Percentiles rank a stretch among this genome's conserved stretches.
Evolutionary conservation across 1,284 basidiomycete species (phyloP).

Genomic region (Cryptococcus sp.): DNA sequence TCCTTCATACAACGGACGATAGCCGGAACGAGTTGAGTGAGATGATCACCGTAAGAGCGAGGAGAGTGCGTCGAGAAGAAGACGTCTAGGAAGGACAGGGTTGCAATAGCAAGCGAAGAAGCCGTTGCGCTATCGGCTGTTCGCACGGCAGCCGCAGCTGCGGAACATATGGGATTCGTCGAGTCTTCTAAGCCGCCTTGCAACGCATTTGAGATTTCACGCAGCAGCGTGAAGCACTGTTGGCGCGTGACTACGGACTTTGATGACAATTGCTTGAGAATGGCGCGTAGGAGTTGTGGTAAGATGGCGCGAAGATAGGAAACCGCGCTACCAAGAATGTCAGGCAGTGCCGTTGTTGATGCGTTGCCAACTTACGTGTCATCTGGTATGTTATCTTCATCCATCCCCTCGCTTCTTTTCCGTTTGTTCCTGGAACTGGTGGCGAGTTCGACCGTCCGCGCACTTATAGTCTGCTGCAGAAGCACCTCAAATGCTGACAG

Average conservation of each 20-base stretch:
- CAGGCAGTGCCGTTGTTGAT: not conserved
- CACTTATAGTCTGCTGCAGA: slow-evolving; percentile 69
- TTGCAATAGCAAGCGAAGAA: slow-evolving; percentile 73
- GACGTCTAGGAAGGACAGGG: slow-evolving; percentile 77
- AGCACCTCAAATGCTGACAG: slow-evolving; percentile 82
- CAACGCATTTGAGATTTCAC: slow-evolving; percentile 74
- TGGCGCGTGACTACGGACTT: slow-evolving; percentile 84
- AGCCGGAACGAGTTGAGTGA: slow-evolving; percentile 68
- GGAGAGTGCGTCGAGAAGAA: slow-evolving; percentile 82
- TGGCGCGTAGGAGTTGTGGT: slow-evolving; percentile 73
- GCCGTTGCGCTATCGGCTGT: slow-evolving; percentile 65
- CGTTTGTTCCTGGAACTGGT: slow-evolving; percentile 44
- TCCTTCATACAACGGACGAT: slow-evolving; percentile 68
- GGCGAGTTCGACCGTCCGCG: slow-evolving; percentile 33
- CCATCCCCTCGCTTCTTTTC: slow-evolving; percentile 72
- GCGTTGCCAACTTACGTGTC: slow-evolving; percentile 62
- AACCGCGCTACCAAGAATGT: slow-evolving; percentile 14
- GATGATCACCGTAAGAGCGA: slow-evolving; percentile 62
- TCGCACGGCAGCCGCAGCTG: slow-evolving; percentile 35
- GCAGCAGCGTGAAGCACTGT: slow-evolving; percentile 77
- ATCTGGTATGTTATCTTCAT: slow-evolving; percentile 61
- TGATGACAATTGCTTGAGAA: slow-evolving; percentile 79
- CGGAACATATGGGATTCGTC: slow-evolving; percentile 58
- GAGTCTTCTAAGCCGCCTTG: slow-evolving; percentile 79
- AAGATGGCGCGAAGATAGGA: slow-evolving; percentile 65